A percentile compares a stretch with the other conserved stretches of the same genome.
Evolutionary conservation across 257 asterid species (phyloP).

Genomic region (Ajuga chamaepitys): DNA sequence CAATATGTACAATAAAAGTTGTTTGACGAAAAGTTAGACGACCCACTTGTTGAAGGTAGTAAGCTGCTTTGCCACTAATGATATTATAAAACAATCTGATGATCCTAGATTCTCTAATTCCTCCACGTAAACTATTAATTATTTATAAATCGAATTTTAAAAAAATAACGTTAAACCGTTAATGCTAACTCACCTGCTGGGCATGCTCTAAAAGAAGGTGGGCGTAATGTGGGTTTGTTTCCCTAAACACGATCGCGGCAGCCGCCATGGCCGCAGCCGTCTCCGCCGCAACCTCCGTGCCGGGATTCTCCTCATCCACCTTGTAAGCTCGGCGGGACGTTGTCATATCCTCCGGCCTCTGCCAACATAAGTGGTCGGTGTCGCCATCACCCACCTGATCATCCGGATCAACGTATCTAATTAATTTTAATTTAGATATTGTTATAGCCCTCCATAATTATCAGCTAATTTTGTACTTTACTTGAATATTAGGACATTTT

Average conservation of each 20-base stretch:
- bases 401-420: neutral
- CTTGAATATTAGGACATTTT: constrained; percentile 5
- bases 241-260: constrained; percentile 51
- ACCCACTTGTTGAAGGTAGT: neutral
- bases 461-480: constrained; percentile 11
- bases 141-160: neutral
- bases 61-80: constrained; percentile 9
- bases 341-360: constrained; percentile 72
- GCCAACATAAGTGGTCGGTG: constrained; percentile 76
- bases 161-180: constrained; percentile 24
- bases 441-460: neutral
- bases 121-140: neutral
- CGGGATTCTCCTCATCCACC: constrained; percentile 50
- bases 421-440: neutral
- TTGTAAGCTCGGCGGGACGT: constrained; percentile 64
- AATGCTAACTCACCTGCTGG: constrained; percentile 45
- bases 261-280: constrained; percentile 78
- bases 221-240: constrained; percentile 58
- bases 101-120: neutral
- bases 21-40: constrained; percentile 2
- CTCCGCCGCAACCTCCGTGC: constrained; percentile 63
- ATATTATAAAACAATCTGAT: neutral
- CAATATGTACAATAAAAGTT: neutral
- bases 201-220: constrained; percentile 64
- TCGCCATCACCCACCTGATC: constrained; percentile 68